Conservation (phyloP, 2,329 filamentous ascomycete genomes). For the Nemania sp. region DNA sequence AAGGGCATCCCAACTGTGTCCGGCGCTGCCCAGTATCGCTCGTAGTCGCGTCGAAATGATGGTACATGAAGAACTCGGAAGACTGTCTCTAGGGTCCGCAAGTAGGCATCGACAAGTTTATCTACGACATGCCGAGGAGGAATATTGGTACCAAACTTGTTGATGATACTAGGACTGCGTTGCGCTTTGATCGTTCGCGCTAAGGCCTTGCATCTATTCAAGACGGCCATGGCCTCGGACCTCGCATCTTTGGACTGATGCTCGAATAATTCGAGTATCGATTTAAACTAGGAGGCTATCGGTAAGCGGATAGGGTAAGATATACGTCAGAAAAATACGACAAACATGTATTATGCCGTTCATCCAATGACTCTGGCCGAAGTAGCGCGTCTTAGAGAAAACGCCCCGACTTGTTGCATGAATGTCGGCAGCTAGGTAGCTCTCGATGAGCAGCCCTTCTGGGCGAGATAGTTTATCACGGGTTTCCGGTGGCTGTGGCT, state of each 20-base stretch:
- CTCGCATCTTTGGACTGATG: conserved; percentile 30
- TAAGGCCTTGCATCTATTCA: conserved; percentile 47
- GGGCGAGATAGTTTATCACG: background rate
- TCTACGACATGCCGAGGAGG: conserved; percentile 50
- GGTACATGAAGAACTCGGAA: conserved; percentile 62
- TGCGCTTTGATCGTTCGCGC: conserved; percentile 47
- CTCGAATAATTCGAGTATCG: conserved; percentile 33
- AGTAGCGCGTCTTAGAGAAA: conserved; percentile 50
- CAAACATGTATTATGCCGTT: conserved; percentile 48
- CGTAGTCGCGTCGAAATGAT: conserved; percentile 58
- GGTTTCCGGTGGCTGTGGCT: conserved; percentile 10
- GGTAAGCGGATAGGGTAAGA: background rate
- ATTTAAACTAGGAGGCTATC: conserved; percentile 28
- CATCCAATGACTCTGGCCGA: conserved; percentile 57
- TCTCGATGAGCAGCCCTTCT: conserved; percentile 24
- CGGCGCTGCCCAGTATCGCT: conserved; percentile 51
- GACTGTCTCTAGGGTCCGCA: conserved; percentile 59
- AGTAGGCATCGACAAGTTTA: conserved; percentile 54
- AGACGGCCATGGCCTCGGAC: conserved; percentile 38
- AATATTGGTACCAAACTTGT: conserved; percentile 45
- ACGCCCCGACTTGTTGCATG: conserved; percentile 35
- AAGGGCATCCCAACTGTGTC: conserved; percentile 47
- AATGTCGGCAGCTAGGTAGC: conserved; percentile 30
- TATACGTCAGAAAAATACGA: background rate
- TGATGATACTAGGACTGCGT: conserved; percentile 42